A percentile compares a stretch with the other conserved stretches of the same genome.
phyloP scores from a whole-genome alignment of 345 rosid genomes.

The Boechera divaricarpa region DNA sequence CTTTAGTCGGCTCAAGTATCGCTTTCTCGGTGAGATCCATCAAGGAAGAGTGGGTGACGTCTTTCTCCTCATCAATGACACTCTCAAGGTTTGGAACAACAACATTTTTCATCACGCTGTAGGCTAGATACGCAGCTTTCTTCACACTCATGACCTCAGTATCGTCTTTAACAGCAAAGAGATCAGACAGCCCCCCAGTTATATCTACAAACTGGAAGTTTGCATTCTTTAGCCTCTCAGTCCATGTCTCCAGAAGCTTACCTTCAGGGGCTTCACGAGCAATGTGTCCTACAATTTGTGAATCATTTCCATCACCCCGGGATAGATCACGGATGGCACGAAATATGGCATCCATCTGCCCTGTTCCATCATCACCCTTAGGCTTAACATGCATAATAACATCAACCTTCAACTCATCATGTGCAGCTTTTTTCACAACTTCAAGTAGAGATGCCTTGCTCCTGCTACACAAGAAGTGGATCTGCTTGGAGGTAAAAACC shows the following conservation, averaged over 20 bases:
- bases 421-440: slow-evolving; percentile 67
- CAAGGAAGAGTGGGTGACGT: slow-evolving; percentile 74
- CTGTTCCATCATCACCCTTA: slow-evolving; percentile 73
- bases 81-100: slow-evolving; percentile 92
- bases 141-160: slow-evolving; percentile 74
- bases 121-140: slow-evolving; percentile 82
- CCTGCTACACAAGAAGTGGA: slow-evolving; percentile 81
- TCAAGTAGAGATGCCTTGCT: slow-evolving; percentile 79
- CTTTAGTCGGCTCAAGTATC: slow-evolving; percentile 78
- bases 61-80: slow-evolving; percentile 92
- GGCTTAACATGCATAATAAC: slow-evolving; percentile 72
- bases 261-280: slow-evolving; percentile 88
- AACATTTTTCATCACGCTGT: slow-evolving; percentile 76
- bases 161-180: slow-evolving; percentile 83
- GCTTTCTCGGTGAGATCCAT: slow-evolving; percentile 95
- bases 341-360: slow-evolving; percentile 69
- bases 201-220: slow-evolving; percentile 68
- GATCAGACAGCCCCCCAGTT: slow-evolving; percentile 76
- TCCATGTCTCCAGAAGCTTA: slow-evolving; percentile 84
- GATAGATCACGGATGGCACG: slow-evolving; percentile 59
- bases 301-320: slow-evolving; percentile 49
- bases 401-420: slow-evolving; percentile 64
- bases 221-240: slow-evolving; percentile 61
- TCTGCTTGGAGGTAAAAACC: slow-evolving; percentile 76
- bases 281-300: slow-evolving; percentile 69